Evolutionary conservation across 2,329 filamentous ascomycete species (phyloP).

Genomic region (Fusarium xyrophilum): DNA sequence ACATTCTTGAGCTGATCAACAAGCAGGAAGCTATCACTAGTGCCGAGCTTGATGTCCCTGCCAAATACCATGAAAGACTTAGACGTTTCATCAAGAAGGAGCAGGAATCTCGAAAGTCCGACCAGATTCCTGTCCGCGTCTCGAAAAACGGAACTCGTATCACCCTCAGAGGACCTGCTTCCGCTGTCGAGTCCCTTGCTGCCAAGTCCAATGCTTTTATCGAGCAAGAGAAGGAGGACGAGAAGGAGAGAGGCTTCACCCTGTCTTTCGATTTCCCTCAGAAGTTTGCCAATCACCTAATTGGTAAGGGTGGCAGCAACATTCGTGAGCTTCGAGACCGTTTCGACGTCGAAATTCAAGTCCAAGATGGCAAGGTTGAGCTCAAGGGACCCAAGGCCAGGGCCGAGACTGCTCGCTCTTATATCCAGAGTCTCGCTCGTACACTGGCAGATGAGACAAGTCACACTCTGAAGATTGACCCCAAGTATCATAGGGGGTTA

Average conservation of each 20-base stretch:
- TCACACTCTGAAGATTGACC: conserved; percentile 85
- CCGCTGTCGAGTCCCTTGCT: conserved; percentile 73
- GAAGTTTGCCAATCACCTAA: conserved; percentile 87
- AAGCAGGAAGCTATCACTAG: conserved; percentile 64
- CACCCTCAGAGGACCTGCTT: conserved; percentile 77
- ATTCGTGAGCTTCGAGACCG: conserved; percentile 71
- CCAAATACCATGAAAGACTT: conserved; percentile 70
- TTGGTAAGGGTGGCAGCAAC: conserved; percentile 71
- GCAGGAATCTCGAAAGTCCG: conserved; percentile 62
- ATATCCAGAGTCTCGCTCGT: conserved; percentile 80
- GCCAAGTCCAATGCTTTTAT: conserved; percentile 80
- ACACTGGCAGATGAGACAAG: conserved; percentile 91
- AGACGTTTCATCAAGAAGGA: conserved; percentile 70
- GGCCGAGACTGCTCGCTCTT: conserved; percentile 82
- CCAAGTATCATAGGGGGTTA: conserved; percentile 91
- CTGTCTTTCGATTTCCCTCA: conserved; percentile 91
- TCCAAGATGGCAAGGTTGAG: conserved; percentile 92
- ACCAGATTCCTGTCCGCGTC: conserved; percentile 67
- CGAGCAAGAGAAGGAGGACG: conserved; percentile 87
- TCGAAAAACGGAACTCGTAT: conserved; percentile 66
- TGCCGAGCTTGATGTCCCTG: conserved; percentile 62
- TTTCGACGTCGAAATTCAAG: conserved; percentile 79
- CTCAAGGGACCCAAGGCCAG: conserved; percentile 96
- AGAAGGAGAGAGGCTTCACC: conserved; percentile 90
- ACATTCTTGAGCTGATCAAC: conserved; percentile 64